A percentile compares a stretch with the other conserved stretches of the same genome.
These are phyloP conservation scores for Cystobasidium ongulense DNA, from an alignment of 768 basidiomycete genomes.

Conservation along the genomic window DNA sequence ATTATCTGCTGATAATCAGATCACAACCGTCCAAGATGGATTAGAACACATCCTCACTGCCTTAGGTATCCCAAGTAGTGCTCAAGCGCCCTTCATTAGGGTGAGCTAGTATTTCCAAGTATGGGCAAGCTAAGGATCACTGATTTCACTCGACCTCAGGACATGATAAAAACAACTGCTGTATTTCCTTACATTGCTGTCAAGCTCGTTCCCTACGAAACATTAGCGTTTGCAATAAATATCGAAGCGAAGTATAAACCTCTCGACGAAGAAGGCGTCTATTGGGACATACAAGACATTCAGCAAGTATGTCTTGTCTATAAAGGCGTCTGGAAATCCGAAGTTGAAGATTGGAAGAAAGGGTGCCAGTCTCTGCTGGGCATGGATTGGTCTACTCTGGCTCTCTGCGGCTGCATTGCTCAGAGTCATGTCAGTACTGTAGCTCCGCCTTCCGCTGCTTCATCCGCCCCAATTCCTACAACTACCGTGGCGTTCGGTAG, in stretches of 20 bases:
- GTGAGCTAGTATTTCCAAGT: background rate
- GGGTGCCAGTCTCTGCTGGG: background rate
- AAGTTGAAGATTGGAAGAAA: background rate
- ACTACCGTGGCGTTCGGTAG: no score
- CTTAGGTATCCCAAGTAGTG: background rate
- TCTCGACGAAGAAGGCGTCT: background rate
- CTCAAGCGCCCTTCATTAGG: background rate
- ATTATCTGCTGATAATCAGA: background rate
- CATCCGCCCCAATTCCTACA: no score
- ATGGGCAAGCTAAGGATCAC: background rate
- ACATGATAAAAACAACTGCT: background rate
- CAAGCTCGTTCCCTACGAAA: background rate
- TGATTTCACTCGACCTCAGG: background rate
- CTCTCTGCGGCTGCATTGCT: background rate
- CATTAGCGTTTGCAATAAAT: background rate
- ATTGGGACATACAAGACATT: background rate
- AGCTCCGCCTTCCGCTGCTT: background rate
- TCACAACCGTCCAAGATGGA: background rate
- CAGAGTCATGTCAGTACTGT: background rate
- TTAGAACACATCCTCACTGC: background rate
- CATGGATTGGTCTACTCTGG: background rate
- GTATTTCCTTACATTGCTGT: background rate
- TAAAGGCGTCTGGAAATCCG: slow-evolving; percentile 1
- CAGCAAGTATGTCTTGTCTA: background rate
- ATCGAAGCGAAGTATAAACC: background rate